Evolutionary conservation across 177 flowering plant genomes (phyloP), one percentile per base, ranked within the genome.

Genomic region (Vitis hybrid): DNA sequence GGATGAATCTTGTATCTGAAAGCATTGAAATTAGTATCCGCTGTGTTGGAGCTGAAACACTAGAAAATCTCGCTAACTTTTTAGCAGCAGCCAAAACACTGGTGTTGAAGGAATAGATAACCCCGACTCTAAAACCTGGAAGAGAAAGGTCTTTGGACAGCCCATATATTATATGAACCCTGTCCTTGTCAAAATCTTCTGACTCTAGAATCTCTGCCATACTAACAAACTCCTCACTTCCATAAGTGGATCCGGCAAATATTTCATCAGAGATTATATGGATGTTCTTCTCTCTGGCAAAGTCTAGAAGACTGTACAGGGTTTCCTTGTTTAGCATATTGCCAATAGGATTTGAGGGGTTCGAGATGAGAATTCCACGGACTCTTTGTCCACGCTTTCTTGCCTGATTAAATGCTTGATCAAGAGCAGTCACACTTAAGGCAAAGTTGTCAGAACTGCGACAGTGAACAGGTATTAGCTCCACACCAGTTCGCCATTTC

Each of bases 271-370:
- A 83, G 17, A 85, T 82, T 1, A 85, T 70, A 62, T 85, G 88
- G 70, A 85, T 83, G 70, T 83, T 82, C 68, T 85, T 83, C 71
- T 83, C 85, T 56, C 65, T 79, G 50, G 82, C 86, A 74, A 85
- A 85, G 51, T 76, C 77, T 45, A 83, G 48, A 34, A 85, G 62
- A 62, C 62, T 64, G 15, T 56, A 71, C 19, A 85, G 82, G 6
- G 73, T 70, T 60, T 82, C 82, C 51, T 78, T 66, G 9, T 73
- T 32, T 57, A 83, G 55, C 6, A 82, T 0, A 69, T 69, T 83
- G 71, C 88, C 88, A 67, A 83, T 78, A 66, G 88, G 88, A 70
- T 85, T 85, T 65, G 86, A 65, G 11, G 88, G 88, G 65, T 85
- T 85, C 2, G 82, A 79, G 30, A 85, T 72, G 59, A 85, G 81